Evolutionary conservation across 2,329 filamentous ascomycete species (phyloP), one percentile per base, ranked within the genome.

Genomic region (Bretziella fagacearum): DNA sequence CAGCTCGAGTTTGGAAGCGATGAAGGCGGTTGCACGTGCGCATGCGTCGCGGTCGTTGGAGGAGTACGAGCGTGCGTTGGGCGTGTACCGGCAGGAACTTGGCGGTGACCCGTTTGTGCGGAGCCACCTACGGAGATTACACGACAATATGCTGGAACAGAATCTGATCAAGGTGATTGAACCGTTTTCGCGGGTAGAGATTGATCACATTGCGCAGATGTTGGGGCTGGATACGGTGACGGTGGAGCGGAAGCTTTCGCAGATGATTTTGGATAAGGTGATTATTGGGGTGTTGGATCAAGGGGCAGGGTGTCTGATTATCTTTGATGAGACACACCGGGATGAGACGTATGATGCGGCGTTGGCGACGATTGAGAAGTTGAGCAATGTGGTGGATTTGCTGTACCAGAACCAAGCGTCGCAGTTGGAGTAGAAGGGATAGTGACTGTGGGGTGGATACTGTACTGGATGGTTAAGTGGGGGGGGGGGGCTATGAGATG

Each of bases 81-180:
- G 83, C 44, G 73, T 84, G 54, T 98, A 93, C 69, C 79, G 86
- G 54, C 89, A 85, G 64, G 87, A 96, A 68, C 79, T 98, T 10
- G 89, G 87, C 55, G 83, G 83, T 62, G 91, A 98, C 60, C 75
- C 84, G 52, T 98, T 98, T 68, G 93, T 98, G 64, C 85, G 89
- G 53, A 94, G 91, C 65, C 91, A 98, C 67, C 79, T 98, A 55
- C 84, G 87, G 51, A 81, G 86, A 44, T 73, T 98, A 44, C 98
- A 98, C 68, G 91, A 98, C 64, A 85, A 87, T 61, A 95, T 98
- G 86, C 66, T 98, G 60, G 91, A 98, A 70, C 91, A 98, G 73
- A 98, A 98, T 65, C 74, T 98, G 35, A 93, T 96, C 74, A 96
- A 98, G 71, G 91, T 98, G 53, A 98, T 98, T 60, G 91, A 98